Percentiles rank a stretch among this genome's conserved stretches.
Evolutionary conservation across 768 basidiomycete genomes (phyloP).

Genomic region (Xerocomus spinulosus): DNA sequence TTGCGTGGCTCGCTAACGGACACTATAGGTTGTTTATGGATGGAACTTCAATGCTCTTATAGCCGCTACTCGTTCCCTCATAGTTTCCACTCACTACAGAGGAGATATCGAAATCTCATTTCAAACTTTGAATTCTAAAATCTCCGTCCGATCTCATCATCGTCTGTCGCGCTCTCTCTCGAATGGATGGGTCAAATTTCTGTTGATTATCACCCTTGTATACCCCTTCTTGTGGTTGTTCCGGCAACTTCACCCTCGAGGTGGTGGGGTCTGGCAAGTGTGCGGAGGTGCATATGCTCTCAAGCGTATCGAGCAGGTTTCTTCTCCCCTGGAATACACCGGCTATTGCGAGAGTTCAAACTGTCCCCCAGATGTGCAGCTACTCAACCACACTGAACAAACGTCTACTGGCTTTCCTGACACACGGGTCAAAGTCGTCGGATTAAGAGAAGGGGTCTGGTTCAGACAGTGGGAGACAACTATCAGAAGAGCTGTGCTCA

Average conservation of each 20-base stretch:
- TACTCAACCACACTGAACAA: conserved; percentile 1
- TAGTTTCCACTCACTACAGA: conserved; percentile 37
- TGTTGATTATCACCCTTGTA: conserved; percentile 64
- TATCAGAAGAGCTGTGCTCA: conserved; percentile 56
- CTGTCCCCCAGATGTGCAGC: too few species aligned
- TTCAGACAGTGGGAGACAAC: conserved; percentile 70
- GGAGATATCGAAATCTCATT: conserved; percentile 46
- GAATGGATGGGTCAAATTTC: conserved; percentile 64
- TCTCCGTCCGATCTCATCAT: conserved; percentile 68
- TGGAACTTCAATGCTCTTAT: conserved; percentile 46
- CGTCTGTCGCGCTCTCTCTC: conserved; percentile 61
- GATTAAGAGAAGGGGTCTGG: conserved; percentile 73
- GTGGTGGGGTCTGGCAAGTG: conserved; percentile 74
- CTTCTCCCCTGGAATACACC: conserved; percentile 3
- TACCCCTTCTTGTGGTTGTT: conserved; percentile 83
- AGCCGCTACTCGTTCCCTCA: conserved; percentile 34
- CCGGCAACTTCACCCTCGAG: conserved; percentile 58
- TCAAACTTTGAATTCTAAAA: conserved; percentile 39
- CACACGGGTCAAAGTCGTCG: conserved; percentile 41
- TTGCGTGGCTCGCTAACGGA: conserved; percentile 13
- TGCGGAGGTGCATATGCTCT: conserved; percentile 75
- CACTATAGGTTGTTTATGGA: conserved; percentile 51
- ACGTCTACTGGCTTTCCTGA: conserved; percentile 26
- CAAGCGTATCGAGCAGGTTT: conserved; percentile 37
- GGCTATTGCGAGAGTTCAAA: conserved; percentile 1